Base-by-base conservation (phyloP, 192 early-diverging fungal genomes). In the Coemansia aciculifera region DNA sequence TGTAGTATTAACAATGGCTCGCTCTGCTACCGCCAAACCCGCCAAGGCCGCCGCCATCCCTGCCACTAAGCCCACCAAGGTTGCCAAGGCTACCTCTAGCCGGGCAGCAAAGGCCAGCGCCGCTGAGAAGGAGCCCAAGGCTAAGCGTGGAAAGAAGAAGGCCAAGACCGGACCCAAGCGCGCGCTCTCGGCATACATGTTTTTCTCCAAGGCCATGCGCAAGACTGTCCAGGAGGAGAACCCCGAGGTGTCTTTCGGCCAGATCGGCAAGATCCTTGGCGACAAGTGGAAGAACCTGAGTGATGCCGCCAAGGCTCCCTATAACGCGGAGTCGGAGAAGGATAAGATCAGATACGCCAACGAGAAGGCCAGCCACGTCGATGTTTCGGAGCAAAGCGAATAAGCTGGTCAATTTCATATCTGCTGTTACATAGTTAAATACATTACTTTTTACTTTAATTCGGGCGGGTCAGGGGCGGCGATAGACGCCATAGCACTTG, bases 101-200 rank as follows among this genome's bases (percentile, higher is more conserved):
- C 42, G 39, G 65, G 31, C 29, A 10, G 64, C 64, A 56, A 68
- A 68, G 67, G 64, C 54, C 19, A 15, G 31, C 31, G 49, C 44
- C 19, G 21, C 29, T 27, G 52, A 57, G 31, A 64, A 67, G 63
- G 63, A 36, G 39, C 4, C 68, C 56, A 85, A 84, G 82, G 64
- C 64, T 52, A 85, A 85, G 74, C 80, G 82, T 69, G 77, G 81
- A 78, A 83, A 81, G 62, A 93, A 92, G 88, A 95, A 97, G 89
- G 92, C 95, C 87, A 88, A 90, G 49, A 88, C 86, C 69, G 91
- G 90, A 15, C 95, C 95, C 83, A 98, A 98, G 87, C 91, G 92
- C 85, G 87, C 90, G 4, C 85, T 95, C 60, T 92, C 95, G 17
- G 94, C 93, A 19, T 98, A 93, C 87, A 90, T 98, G 84, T 85